A percentile compares a stretch with the other conserved stretches of the same genome.
These are phyloP conservation scores for Fusarium odoratissimum DNA, from an alignment of 2,329 filamentous ascomycete genomes.

Conservation along the genomic window DNA sequence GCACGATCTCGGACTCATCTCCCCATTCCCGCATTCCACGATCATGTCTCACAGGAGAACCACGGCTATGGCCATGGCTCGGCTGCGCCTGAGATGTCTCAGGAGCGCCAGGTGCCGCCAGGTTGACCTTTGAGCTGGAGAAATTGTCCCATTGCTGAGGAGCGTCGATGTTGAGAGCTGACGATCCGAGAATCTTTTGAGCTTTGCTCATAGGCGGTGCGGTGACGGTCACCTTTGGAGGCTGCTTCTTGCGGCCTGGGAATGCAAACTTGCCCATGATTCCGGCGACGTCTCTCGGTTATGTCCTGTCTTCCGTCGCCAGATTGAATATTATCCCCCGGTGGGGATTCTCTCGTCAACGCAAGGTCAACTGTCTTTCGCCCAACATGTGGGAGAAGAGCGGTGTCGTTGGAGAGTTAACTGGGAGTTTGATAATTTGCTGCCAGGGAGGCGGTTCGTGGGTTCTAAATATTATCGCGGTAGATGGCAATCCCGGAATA, in stretches of 20 bases:
- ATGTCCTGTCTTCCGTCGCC: conserved; percentile 20
- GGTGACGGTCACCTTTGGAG: conserved; percentile 44
- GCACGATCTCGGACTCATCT: conserved; percentile 44
- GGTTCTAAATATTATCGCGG: not conserved
- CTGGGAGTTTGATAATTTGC: not conserved
- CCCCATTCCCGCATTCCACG: conserved; percentile 41
- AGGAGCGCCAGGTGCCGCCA: conserved; percentile 20
- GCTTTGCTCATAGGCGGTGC: conserved; percentile 44
- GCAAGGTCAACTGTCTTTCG: conserved; percentile 29
- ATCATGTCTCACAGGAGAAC: conserved; percentile 21
- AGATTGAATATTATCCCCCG: conserved; percentile 27
- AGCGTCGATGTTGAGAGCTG: conserved; percentile 42
- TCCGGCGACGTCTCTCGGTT: conserved; percentile 5
- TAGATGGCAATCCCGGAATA: not conserved
- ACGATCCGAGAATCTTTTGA: conserved; percentile 44
- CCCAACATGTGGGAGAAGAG: conserved; percentile 39
- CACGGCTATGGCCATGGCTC: conserved; percentile 12
- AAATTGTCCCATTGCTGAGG: conserved; percentile 35
- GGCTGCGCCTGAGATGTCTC: conserved; percentile 19
- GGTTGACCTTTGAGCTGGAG: conserved; percentile 39
- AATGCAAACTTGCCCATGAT: conserved; percentile 48
- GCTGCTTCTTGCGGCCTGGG: conserved; percentile 45
- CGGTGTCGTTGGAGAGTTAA: conserved; percentile 13
- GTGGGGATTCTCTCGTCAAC: conserved; percentile 38
- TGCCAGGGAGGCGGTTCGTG: not conserved